phyloP scores from a whole-genome alignment of 495 filamentous ascomycete species.

The Platismatia glauca region DNA sequence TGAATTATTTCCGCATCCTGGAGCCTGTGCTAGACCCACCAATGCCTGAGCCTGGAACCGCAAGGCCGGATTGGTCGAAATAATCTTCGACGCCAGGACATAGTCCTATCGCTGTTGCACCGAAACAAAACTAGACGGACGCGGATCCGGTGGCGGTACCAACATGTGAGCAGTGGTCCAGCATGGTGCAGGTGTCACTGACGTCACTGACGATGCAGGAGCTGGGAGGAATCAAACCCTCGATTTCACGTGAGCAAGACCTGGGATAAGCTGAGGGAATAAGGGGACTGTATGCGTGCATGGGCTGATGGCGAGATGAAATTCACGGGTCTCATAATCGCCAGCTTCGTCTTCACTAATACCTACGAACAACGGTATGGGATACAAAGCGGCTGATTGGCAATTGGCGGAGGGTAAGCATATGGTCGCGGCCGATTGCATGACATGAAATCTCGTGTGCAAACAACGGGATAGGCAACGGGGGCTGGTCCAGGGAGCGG shows the following conservation, averaged over 20 bases:
- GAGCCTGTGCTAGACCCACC: background rate
- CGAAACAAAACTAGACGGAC: background rate
- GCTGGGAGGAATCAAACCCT: background rate
- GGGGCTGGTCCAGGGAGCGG: background rate
- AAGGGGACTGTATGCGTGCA: background rate
- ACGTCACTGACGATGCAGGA: background rate
- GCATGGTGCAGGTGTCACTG: background rate
- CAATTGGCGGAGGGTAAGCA: background rate
- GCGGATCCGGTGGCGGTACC: background rate
- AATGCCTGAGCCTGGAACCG: background rate
- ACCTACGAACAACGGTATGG: background rate
- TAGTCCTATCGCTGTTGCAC: background rate
- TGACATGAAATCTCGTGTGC: background rate
- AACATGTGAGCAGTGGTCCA: background rate
- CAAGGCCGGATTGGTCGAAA: background rate
- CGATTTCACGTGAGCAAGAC: background rate
- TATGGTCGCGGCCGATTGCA: background rate
- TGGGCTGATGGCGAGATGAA: background rate
- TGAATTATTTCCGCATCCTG: background rate
- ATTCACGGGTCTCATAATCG: background rate
- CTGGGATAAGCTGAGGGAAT: background rate
- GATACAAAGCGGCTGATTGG: background rate
- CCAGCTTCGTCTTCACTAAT: background rate
- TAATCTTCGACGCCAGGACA: background rate
- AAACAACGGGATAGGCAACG: background rate